These are phyloP conservation scores for Verticillium longisporum DNA, from an alignment of 2,329 filamentous ascomycete species.

Conservation along the genomic window DNA sequence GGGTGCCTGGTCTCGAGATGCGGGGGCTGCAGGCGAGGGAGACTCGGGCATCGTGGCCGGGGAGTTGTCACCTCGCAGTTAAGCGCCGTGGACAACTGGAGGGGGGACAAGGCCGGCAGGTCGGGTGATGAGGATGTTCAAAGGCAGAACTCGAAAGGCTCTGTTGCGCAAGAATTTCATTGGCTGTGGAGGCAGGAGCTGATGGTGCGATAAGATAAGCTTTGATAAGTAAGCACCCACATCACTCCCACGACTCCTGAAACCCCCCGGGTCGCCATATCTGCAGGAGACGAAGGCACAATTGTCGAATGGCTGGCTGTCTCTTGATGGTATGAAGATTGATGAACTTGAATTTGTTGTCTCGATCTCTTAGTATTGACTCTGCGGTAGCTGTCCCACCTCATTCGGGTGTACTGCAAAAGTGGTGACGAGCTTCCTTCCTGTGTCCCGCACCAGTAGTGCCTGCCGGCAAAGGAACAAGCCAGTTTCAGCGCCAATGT, in stretches of 20 bases:
- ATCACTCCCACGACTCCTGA: no score
- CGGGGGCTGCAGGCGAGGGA: neutral
- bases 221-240: neutral
- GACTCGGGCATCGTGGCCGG: constrained; percentile 2
- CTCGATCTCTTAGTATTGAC: no score
- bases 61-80: neutral
- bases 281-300: no score
- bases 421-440: neutral
- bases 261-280: no score
- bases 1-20: neutral
- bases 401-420: no score
- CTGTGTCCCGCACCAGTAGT: neutral
- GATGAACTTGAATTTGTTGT: no score
- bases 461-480: neutral
- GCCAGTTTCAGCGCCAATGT: neutral
- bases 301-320: no score
- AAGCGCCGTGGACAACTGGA: neutral
- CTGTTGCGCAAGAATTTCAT: constrained; percentile 14
- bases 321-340: no score
- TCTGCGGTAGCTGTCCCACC: no score
- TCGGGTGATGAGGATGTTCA: constrained; percentile 6
- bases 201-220: neutral
- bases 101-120: neutral
- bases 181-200: constrained; percentile 1
- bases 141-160: constrained; percentile 7